Percentiles rank a stretch among this genome's conserved stretches.
Evolutionary conservation across 2,329 filamentous ascomycete genomes (phyloP).

Genomic region (Lasiodiplodia gonubiensis): DNA sequence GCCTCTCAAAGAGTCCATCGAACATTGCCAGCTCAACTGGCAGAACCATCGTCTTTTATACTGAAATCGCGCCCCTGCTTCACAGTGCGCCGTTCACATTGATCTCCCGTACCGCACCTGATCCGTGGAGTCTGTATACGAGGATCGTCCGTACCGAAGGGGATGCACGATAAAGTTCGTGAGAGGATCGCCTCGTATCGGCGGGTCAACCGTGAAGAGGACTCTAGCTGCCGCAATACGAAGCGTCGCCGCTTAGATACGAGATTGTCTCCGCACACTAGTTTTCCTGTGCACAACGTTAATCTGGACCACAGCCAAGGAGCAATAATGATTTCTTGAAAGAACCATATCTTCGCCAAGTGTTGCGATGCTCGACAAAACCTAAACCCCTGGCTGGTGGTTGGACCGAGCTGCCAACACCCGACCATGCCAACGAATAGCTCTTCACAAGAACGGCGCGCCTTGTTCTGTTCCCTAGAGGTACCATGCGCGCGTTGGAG

Average conservation of each 20-base stretch:
- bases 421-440: background rate
- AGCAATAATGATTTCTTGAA: background rate
- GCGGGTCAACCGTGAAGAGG: constrained; percentile 4
- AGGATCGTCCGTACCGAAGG: constrained; percentile 20
- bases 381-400: background rate
- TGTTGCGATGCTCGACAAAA: background rate
- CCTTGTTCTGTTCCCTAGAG: background rate
- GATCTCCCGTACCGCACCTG: constrained; percentile 3
- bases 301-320: background rate
- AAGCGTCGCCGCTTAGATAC: constrained; percentile 15
- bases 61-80: background rate
- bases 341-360: background rate
- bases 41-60: background rate
- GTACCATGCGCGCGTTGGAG: background rate
- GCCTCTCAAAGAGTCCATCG: background rate
- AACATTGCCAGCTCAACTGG: no score
- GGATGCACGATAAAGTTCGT: constrained; percentile 18
- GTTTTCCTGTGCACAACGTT: constrained; percentile 2
- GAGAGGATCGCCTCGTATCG: constrained; percentile 19
- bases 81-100: background rate
- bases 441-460: background rate
- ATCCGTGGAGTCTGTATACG: constrained; percentile 18
- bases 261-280: background rate
- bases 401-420: background rate
- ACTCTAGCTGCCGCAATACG: constrained; percentile 21